These are phyloP conservation scores for Fraxinus sp. DNA, from an alignment of 305 asterid species.

Conservation along the genomic window DNA sequence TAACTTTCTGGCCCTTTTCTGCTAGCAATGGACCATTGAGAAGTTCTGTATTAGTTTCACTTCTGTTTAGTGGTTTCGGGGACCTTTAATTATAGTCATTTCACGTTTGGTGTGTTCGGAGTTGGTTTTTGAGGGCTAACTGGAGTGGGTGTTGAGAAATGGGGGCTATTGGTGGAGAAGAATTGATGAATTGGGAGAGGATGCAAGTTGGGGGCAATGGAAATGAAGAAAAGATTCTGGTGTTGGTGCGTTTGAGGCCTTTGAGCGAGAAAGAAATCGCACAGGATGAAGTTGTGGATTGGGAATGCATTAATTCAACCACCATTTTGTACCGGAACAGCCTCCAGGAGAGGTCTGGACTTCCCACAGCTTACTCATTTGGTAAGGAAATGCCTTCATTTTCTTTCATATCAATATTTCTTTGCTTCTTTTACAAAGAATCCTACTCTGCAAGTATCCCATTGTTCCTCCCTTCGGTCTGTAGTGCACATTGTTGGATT, in stretches of 20 bases:
- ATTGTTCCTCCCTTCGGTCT: not conserved
- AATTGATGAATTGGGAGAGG: conserved; percentile 73
- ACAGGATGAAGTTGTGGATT: conserved; percentile 72
- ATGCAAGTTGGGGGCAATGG: conserved; percentile 56
- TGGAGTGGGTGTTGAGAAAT: conserved; percentile 34
- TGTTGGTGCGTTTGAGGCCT: conserved; percentile 91
- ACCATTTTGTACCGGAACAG: conserved; percentile 88
- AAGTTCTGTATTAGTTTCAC: conserved; percentile 18
- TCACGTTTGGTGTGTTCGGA: conserved; percentile 31
- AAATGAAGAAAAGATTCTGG: conserved; percentile 81
- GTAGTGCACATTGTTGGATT: not conserved
- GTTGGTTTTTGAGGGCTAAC: conserved; percentile 29
- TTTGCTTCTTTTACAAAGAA: not conserved
- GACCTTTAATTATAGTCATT: conserved; percentile 26
- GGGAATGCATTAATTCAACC: conserved; percentile 94
- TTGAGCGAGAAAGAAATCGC: conserved; percentile 78
- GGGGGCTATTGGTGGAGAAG: conserved; percentile 87
- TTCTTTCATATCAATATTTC: conserved; percentile 14
- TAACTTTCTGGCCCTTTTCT: conserved; percentile 29
- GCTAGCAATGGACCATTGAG: conserved; percentile 22
- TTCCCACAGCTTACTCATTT: conserved; percentile 78
- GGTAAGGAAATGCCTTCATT: conserved; percentile 48
- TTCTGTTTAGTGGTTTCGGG: conserved; percentile 21
- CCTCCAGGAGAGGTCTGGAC: conserved; percentile 90
- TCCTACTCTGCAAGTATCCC: not conserved